Base-by-base conservation (phyloP, 75 land plant species). In the Larix kaempferi region DNA sequence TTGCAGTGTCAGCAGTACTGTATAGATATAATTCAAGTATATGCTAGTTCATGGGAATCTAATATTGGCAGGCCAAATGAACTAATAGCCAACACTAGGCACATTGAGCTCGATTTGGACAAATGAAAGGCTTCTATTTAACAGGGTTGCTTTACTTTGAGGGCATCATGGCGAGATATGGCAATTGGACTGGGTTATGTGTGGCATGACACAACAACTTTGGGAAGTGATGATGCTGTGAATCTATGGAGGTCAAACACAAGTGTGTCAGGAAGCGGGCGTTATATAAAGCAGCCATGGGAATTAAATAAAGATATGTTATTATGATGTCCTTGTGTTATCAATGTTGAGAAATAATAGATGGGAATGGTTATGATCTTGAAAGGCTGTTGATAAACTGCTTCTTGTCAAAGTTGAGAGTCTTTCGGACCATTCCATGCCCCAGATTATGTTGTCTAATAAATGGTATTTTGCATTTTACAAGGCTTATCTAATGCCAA, bases 171-270 rank as follows among this genome's bases (percentile, higher is more conserved):
- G 88, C 8, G 95, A 96, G 98, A 95, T 96, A 22, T 92, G 89
- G 93, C 89, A 96, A 74, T 72, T 91, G 81, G 99, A 90, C 44
- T 96, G 98, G 99, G 98, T 94, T 79, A 92, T 92, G 98, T 80
- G 98, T 60, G 98, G 99, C 55, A 94, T 94, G 99, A 94, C 95
- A 62, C 77, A 59, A 98, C 99, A 69, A 84, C 87, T 17, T 86
- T 86, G 21, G 94, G 94, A 78, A 72, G 80, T 60, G 98, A 96
- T 78, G 90, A 89, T 11, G 73, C 80, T 75, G 97, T 92, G 26
- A 80, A 91, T 79, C 76, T 96, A 23, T 96, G 95, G 93, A 95
- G 94, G 69, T 82, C 91, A 56, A 90, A 90, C 62, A 78, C 94
- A 61, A 87, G 86, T 63, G 98, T 96, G 99, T 98, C 87, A 90